Percentiles rank a stretch among this genome's conserved stretches.
These are phyloP conservation scores for Solanum medicagineum DNA, from an alignment of 257 asterid genomes.

Conservation along the genomic window DNA sequence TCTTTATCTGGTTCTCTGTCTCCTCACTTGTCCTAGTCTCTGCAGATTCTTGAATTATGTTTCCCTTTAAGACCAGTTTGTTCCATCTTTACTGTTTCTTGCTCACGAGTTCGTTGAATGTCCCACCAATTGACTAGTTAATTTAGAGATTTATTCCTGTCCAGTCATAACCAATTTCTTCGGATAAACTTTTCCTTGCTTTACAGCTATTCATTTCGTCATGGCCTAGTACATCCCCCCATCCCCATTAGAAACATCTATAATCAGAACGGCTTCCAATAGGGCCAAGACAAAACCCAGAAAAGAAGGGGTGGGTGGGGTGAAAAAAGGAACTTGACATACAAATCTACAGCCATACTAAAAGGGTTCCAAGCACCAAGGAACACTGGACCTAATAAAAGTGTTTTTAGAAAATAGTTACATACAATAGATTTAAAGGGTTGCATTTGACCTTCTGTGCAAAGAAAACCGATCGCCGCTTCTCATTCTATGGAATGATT, in stretches of 20 bases:
- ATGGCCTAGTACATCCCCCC: not conserved
- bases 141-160: not conserved
- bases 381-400: not conserved
- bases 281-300: not conserved
- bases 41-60: not conserved
- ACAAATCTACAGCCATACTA: not conserved
- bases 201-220: not conserved
- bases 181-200: not conserved
- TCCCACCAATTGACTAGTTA: not conserved
- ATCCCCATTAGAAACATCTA: not conserved
- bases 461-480: not conserved
- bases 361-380: not conserved
- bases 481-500: conserved; percentile 5
- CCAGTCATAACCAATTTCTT: not conserved
- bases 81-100: not conserved
- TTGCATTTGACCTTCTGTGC: not conserved
- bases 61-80: not conserved
- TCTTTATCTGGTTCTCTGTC: not conserved
- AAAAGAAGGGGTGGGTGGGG: not conserved
- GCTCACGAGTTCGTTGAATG: not conserved
- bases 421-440: not conserved
- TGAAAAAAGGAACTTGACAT: not conserved
- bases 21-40: not conserved
- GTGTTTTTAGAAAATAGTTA: not conserved
- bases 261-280: not conserved